phyloP scores from a whole-genome alignment of 2,329 filamentous ascomycete genomes.

The Phyllosticta capitalensis region DNA sequence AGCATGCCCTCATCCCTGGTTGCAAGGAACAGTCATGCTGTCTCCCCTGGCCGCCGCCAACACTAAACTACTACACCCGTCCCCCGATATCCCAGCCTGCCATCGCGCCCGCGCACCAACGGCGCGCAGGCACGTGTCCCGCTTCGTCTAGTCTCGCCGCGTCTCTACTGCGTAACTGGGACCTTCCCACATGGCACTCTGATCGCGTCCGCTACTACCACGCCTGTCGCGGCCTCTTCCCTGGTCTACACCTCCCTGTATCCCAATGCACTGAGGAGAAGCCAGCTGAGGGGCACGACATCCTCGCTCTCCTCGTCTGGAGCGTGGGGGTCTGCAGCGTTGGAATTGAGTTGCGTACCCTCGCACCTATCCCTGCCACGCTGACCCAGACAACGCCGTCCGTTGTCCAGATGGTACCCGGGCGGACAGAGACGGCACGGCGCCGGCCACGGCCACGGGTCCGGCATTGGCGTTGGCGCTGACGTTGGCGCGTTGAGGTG shows the following conservation, averaged over 20 bases:
- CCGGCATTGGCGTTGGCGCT: neutral
- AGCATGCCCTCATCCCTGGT: neutral
- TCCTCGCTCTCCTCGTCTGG: neutral
- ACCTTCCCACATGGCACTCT: neutral
- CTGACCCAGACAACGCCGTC: neutral
- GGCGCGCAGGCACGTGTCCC: neutral
- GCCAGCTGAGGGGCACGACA: neutral
- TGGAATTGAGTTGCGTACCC: neutral
- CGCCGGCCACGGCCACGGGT: neutral
- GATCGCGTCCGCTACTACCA: neutral
- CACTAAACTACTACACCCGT: neutral
- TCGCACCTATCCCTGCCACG: neutral
- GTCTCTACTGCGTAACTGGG: neutral
- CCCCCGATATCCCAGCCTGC: neutral
- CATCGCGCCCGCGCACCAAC: neutral
- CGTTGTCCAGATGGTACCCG: neutral
- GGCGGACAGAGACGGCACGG: neutral
- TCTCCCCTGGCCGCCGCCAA: neutral
- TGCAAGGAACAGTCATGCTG: neutral
- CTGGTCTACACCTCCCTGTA: neutral
- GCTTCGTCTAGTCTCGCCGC: neutral
- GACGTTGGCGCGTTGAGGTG: neutral
- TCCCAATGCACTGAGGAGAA: neutral
- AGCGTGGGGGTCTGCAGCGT: neutral
- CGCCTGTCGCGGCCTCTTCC: neutral